phyloP scores from a whole-genome alignment of 129 eudicot genomes.

The Scalesia atractyloides region DNA sequence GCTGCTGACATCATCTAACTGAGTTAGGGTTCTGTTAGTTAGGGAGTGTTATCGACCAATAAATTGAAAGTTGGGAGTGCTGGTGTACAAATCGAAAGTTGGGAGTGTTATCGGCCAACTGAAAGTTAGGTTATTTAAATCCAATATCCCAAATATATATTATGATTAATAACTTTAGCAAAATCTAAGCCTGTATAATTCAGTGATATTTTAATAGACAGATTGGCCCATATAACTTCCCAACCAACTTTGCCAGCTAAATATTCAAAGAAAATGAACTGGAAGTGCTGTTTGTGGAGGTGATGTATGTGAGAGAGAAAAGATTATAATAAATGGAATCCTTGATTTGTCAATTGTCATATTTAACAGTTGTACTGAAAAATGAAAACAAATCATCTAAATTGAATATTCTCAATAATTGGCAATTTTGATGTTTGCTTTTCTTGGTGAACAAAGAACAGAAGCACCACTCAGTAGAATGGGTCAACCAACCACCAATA shows the following conservation, averaged over 20 bases:
- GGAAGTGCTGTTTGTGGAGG: conserved; percentile 25
- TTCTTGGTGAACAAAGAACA: conserved; percentile 33
- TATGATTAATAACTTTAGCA: conserved; percentile 3
- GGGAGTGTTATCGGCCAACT: too few species aligned
- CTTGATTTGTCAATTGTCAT: conserved; percentile 29
- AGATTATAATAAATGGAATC: conserved; percentile 33
- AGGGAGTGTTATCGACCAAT: too few species aligned
- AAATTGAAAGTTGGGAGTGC: too few species aligned
- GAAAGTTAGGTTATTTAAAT: too few species aligned
- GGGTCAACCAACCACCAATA: conserved; percentile 28
- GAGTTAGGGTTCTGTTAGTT: too few species aligned
- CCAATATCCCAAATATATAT: too few species aligned
- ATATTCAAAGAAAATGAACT: conserved; percentile 25
- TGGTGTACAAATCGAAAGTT: too few species aligned
- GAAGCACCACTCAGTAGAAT: conserved; percentile 12
- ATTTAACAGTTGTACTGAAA: conserved; percentile 42
- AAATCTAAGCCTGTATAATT: conserved; percentile 13
- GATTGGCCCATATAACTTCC: conserved; percentile 27
- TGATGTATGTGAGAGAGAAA: conserved; percentile 3
- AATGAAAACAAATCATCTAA: conserved; percentile 23
- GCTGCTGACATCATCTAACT: too few species aligned
- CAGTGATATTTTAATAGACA: conserved; percentile 9
- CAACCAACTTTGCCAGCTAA: conserved; percentile 43
- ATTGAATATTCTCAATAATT: conserved; percentile 32
- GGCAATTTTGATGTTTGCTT: conserved; percentile 30